Evolutionary conservation across 768 basidiomycete genomes (phyloP), one percentile per base, ranked within the genome.

Genomic region (Termitomyces sp.): DNA sequence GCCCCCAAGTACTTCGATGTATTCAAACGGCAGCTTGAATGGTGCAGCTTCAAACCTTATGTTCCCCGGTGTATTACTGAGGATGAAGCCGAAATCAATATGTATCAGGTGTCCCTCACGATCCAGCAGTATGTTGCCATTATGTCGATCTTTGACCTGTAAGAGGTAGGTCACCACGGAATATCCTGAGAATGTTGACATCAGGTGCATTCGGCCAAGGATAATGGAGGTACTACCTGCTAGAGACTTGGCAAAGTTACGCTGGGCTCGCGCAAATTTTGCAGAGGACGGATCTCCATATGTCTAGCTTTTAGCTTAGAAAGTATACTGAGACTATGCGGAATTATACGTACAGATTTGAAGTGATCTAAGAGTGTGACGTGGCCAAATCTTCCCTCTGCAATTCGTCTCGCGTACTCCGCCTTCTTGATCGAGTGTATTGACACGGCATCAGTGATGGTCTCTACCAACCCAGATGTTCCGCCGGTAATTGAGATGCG

Each of bases 381-480:
- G 67, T 94, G 87, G 35, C 89, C 90, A 19, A 96, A 74, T 53
- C 85, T 81, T 33, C 93, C 89, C 63, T 84, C 82, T 3, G 92
- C 82, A 54, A 96, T 71, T 54, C 93, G 79, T 62, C 92, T 83
- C 1, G 96, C 95, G 70, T 98, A 98, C 68, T 97, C 96, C 3
- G 93, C 90, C 73, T 99, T 99, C 78, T 99, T 99, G 70, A 99
- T 97, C 1, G 97, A 98, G 68, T 99, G 97, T 63, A 99, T 93
- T 5, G 97, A 98, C 0, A 98, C 94, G 0, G 96, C 91, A 63
- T 99, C 97, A 3, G 94, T 98, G 62, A 99, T 98, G 0, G 97
- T 99, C 73, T 99, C 97, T 0, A 99, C 93, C 50, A 99, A 72
- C 23, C 95, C 97, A 12, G 97, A 98, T 3, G 83, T 83, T 46